Conservation (phyloP, 2,329 filamentous ascomycete genomes). For the Emmonsiellopsis sp. region DNA sequence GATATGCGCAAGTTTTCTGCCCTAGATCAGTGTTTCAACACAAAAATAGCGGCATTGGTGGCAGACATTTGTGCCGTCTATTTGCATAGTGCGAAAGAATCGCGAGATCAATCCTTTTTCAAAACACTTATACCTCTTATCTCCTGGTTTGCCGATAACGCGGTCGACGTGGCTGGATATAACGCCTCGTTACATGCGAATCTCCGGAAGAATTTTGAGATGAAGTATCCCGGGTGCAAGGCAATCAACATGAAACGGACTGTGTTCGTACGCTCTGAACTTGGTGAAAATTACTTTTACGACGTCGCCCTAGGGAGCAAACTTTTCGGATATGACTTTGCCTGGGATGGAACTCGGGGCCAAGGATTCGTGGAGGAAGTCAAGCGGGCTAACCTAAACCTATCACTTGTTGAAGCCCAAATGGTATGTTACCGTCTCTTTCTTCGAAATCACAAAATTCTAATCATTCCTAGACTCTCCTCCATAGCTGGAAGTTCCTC, state of each 20-base stretch:
- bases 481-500: slow-evolving; percentile 83
- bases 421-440: slow-evolving; percentile 47
- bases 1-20: slow-evolving; percentile 43
- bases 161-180: slow-evolving; percentile 69
- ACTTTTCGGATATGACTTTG: slow-evolving; percentile 66
- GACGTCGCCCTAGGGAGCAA: slow-evolving; percentile 64
- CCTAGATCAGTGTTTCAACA: slow-evolving; percentile 45
- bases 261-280: slow-evolving; percentile 50
- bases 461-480: slow-evolving; percentile 50
- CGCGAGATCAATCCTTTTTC: slow-evolving; percentile 57
- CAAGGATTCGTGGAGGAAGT: slow-evolving; percentile 77
- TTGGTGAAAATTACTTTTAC: slow-evolving; percentile 77
- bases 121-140: slow-evolving; percentile 65
- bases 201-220: slow-evolving; percentile 72
- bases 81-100: slow-evolving; percentile 73
- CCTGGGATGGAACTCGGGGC: slow-evolving; percentile 59
- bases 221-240: slow-evolving; percentile 62
- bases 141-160: slow-evolving; percentile 69
- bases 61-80: slow-evolving; percentile 87
- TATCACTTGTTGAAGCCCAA: slow-evolving; percentile 88
- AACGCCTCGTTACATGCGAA: slow-evolving; percentile 81
- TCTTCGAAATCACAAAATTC: neutral
- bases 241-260: slow-evolving; percentile 77
- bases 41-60: slow-evolving; percentile 67
- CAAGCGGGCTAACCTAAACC: slow-evolving; percentile 75